A percentile compares a stretch with the other conserved stretches of the same genome.
Evolutionary conservation across 192 early-diverging fungal genomes (phyloP).

Genomic region (Pilaira anomala): DNA sequence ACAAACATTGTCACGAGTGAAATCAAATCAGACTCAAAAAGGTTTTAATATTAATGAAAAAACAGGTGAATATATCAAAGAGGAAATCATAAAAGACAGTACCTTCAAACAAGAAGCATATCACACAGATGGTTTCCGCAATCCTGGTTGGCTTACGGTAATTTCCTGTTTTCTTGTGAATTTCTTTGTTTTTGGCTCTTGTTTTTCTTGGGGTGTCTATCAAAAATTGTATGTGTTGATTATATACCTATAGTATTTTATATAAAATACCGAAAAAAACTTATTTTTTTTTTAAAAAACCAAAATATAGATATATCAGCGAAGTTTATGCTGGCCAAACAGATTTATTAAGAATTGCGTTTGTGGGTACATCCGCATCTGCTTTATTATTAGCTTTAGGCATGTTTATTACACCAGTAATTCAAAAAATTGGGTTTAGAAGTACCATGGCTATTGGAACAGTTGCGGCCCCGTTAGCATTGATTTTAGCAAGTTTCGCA

Average conservation of each 20-base stretch:
- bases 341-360: constrained; percentile 26
- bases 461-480: constrained; percentile 46
- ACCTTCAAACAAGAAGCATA: background rate
- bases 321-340: constrained; percentile 29
- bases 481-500: constrained; percentile 58
- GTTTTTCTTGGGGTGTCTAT: constrained; percentile 30
- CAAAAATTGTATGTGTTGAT: constrained; percentile 30
- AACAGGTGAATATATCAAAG: background rate
- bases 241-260: background rate
- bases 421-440: constrained; percentile 31
- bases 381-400: constrained; percentile 25
- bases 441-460: constrained; percentile 30
- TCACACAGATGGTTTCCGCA: constrained; percentile 6
- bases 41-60: background rate
- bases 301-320: constrained; percentile 22
- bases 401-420: constrained; percentile 31
- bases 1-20: constrained; percentile 4
- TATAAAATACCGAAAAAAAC: background rate
- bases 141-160: constrained; percentile 35
- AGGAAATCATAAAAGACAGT: background rate
- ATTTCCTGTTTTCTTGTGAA: constrained; percentile 34
- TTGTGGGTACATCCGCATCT: constrained; percentile 34
- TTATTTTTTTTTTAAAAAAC: background rate
- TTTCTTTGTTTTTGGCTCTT: constrained; percentile 32
- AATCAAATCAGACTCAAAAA: constrained; percentile 1